These are phyloP conservation scores for Pestalotiopsis sp. DNA, from an alignment of 2,329 filamentous ascomycete genomes.

Conservation along the genomic window DNA sequence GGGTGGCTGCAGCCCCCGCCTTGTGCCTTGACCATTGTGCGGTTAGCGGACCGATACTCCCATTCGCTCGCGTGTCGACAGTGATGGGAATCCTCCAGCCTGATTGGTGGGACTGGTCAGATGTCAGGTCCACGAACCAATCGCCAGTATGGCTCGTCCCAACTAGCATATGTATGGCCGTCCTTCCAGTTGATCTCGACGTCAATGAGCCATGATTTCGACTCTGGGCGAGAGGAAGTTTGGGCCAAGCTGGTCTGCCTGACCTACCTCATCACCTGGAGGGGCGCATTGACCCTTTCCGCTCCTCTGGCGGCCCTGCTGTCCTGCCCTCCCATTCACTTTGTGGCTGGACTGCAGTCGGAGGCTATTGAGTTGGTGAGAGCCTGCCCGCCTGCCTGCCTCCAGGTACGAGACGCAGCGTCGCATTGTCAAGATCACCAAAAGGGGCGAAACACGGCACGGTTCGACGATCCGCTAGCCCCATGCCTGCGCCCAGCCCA, in stretches of 20 bases:
- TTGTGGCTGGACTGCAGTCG: neutral
- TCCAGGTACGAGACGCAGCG: conserved; percentile 1
- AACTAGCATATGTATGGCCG: conserved; percentile 24
- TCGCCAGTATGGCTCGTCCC: conserved; percentile 16
- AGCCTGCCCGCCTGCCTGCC: neutral
- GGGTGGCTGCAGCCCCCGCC: conserved; percentile 4
- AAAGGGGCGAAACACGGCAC: conserved; percentile 6
- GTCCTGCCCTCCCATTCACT: neutral
- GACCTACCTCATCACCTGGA: neutral
- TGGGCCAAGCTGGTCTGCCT: neutral
- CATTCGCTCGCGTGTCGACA: conserved; percentile 17
- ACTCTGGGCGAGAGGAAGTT: conserved; percentile 8
- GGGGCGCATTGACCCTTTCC: conserved; percentile 8
- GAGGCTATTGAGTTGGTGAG: neutral
- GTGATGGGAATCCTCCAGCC: neutral
- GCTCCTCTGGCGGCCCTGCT: neutral
- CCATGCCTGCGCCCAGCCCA: neutral
- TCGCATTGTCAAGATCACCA: conserved; percentile 9
- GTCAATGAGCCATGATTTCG: conserved; percentile 7
- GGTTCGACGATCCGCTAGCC: conserved; percentile 9
- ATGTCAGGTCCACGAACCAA: conserved; percentile 29
- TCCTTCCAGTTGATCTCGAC: conserved; percentile 5
- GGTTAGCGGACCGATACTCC: conserved; percentile 32
- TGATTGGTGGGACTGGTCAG: conserved; percentile 25
- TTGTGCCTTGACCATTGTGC: conserved; percentile 14